These are phyloP conservation scores for Phaeosphaeria sp. DNA, from an alignment of 2,329 filamentous ascomycete species.

Conservation along the genomic window DNA sequence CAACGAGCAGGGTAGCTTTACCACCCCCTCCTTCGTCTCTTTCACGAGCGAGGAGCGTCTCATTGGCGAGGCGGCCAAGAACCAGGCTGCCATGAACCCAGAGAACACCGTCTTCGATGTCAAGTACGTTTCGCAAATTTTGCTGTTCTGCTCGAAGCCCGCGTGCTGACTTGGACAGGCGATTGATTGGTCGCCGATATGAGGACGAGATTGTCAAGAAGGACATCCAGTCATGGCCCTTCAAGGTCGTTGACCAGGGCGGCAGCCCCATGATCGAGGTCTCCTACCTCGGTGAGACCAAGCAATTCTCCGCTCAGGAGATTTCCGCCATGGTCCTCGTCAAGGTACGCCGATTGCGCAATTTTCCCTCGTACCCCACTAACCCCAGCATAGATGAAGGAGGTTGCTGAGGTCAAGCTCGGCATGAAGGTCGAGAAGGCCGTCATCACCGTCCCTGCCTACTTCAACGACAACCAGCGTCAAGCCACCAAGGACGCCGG, in stretches of 20 bases:
- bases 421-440: slow-evolving; percentile 99
- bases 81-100: slow-evolving; percentile 99
- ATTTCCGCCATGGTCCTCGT: slow-evolving; percentile 98
- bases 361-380: slow-evolving; percentile 24
- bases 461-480: slow-evolving; percentile 99
- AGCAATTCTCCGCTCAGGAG: slow-evolving; percentile 97
- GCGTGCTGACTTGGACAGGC: slow-evolving; percentile 64
- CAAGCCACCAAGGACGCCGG: slow-evolving; percentile 99
- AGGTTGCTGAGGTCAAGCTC: slow-evolving; percentile 97
- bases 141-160: background rate
- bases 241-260: slow-evolving; percentile 93
- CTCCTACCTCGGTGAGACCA: slow-evolving; percentile 91
- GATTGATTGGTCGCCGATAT: slow-evolving; percentile 94
- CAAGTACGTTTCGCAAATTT: slow-evolving; percentile 69
- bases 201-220: slow-evolving; percentile 98
- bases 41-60: slow-evolving; percentile 99
- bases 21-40: slow-evolving; percentile 97
- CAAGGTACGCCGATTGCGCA: slow-evolving; percentile 69
- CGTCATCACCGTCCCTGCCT: slow-evolving; percentile 97
- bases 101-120: slow-evolving; percentile 98
- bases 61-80: slow-evolving; percentile 99
- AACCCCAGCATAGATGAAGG: slow-evolving; percentile 79
- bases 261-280: slow-evolving; percentile 93
- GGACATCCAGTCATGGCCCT: slow-evolving; percentile 98
- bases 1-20: slow-evolving; percentile 99